phyloP scores from a whole-genome alignment of 441 rosid species.

The Pelargonium cotyledonis region DNA sequence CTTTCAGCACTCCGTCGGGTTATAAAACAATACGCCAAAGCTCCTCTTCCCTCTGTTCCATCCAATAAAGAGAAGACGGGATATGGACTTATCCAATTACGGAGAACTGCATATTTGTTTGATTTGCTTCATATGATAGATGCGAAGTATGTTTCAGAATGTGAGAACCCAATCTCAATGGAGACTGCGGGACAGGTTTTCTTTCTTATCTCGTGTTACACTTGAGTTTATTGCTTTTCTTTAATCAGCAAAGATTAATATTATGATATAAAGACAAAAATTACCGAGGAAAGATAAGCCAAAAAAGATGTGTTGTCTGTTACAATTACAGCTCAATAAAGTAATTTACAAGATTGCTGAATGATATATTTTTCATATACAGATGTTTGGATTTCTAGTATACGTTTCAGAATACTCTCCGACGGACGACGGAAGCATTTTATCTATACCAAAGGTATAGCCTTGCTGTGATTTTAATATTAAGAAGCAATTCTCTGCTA shows the following conservation, averaged over 20 bases:
- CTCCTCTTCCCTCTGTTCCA: constrained; percentile 46
- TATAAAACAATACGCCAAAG: constrained; percentile 37
- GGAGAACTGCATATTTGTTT: constrained; percentile 46
- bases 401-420: constrained; percentile 55
- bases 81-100: constrained; percentile 60
- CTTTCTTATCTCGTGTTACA: constrained; percentile 2
- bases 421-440: constrained; percentile 37
- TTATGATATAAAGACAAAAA: too few relatives aligned
- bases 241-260: too few relatives aligned
- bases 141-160: constrained; percentile 38
- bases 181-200: constrained; percentile 77
- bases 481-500: background rate
- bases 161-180: constrained; percentile 63
- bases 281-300: too few relatives aligned
- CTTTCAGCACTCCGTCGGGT: constrained; percentile 69
- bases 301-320: too few relatives aligned
- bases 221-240: too few relatives aligned
- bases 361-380: constrained; percentile 20
- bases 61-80: constrained; percentile 40
- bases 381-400: constrained; percentile 85
- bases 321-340: too few relatives aligned
- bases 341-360: constrained; percentile 13
- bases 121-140: constrained; percentile 42
- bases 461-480: constrained; percentile 8
- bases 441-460: constrained; percentile 68